These are phyloP conservation scores for Euphorbia pulcherrima DNA, from an alignment of 345 rosid genomes.

Conservation along the genomic window DNA sequence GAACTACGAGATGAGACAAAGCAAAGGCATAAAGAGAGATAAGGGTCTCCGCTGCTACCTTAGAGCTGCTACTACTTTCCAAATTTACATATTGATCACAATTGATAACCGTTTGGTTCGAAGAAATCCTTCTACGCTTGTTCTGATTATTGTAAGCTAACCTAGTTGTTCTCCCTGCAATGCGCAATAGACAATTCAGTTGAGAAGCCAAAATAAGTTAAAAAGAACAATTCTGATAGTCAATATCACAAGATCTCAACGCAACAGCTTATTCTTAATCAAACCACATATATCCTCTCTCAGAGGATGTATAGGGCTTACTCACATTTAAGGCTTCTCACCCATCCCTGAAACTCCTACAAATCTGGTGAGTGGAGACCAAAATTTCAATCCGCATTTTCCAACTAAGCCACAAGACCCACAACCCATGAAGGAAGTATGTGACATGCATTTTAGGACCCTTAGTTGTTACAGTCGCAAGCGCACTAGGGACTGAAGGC, in stretches of 20 bases:
- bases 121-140: slow-evolving; percentile 44
- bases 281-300: too few species aligned
- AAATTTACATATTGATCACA: slow-evolving; percentile 46
- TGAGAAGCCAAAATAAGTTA: background rate
- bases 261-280: background rate
- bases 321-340: too few species aligned
- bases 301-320: too few species aligned
- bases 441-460: too few species aligned
- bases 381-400: too few species aligned
- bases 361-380: too few species aligned
- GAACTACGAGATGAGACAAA: background rate
- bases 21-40: background rate
- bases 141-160: slow-evolving; percentile 21
- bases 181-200: slow-evolving; percentile 11
- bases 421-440: too few species aligned
- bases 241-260: background rate
- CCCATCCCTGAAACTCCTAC: too few species aligned
- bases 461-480: too few species aligned
- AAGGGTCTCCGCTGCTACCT: slow-evolving; percentile 30
- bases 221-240: background rate
- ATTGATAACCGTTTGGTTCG: slow-evolving; percentile 29
- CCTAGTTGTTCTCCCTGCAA: slow-evolving; percentile 34
- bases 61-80: slow-evolving; percentile 39
- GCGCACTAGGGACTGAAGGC: too few species aligned
- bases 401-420: too few species aligned